Conservation (phyloP, 495 filamentous ascomycete genomes). For the Bombardia bombarda region DNA sequence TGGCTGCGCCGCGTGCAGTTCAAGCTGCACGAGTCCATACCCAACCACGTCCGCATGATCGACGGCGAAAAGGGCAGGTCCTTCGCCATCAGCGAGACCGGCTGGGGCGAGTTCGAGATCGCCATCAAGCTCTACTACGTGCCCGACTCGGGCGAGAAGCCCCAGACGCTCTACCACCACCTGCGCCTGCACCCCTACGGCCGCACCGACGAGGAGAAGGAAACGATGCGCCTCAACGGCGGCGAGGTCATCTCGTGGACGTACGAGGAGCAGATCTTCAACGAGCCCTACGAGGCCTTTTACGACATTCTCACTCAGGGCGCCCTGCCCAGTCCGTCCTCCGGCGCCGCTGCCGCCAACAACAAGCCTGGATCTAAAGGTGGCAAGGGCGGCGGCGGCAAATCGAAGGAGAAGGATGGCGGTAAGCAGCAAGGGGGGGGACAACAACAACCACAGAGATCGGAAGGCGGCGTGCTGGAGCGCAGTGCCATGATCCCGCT, state of each 20-base stretch:
- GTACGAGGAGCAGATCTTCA: conserved; percentile 91
- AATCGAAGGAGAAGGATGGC: conserved; percentile 16
- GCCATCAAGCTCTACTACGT: conserved; percentile 87
- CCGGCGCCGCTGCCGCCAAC: conserved; percentile 16
- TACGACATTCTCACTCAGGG: conserved; percentile 73
- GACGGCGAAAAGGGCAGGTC: conserved; percentile 61
- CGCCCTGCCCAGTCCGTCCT: conserved; percentile 15
- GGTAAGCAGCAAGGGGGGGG: conserved; percentile 13
- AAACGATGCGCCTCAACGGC: conserved; percentile 50
- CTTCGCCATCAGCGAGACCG: conserved; percentile 83
- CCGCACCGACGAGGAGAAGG: conserved; percentile 60
- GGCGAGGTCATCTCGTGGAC: conserved; percentile 64
- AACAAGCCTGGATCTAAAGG: conserved; percentile 7
- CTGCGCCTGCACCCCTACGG: conserved; percentile 89
- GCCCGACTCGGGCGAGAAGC: conserved; percentile 77
- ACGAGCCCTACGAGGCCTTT: conserved; percentile 87
- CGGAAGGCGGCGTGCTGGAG: conserved; percentile 44
- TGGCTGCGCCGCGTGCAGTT: conserved; percentile 97
- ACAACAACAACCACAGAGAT: conserved; percentile 11
- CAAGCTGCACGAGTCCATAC: conserved; percentile 92
- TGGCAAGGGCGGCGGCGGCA: background rate
- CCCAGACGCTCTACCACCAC: conserved; percentile 83
- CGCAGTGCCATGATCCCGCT: conserved; percentile 66
- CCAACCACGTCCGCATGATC: conserved; percentile 68
- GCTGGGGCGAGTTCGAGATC: conserved; percentile 97